Evolutionary conservation across 177 flowering plant genomes (phyloP), one percentile per base, ranked within the genome.

Genomic region (Vitis hybrid): DNA sequence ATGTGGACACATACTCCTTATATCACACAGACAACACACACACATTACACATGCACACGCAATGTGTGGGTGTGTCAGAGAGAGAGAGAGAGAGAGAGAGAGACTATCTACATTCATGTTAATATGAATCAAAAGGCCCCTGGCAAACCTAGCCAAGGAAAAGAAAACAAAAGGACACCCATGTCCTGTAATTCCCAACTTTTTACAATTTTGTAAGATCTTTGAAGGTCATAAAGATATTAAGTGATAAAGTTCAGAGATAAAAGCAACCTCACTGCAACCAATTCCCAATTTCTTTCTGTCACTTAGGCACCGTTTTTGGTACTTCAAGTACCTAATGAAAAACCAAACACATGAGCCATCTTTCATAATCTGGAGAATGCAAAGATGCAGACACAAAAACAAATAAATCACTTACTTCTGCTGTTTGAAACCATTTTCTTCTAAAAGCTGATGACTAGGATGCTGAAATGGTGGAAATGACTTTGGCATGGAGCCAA

Each of bases 401-500:
- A 8, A 17, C 48, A 19, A 67, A 64, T 18, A 54, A 64, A 65
- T 6, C 50, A 54, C 90, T 86, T 85, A 95, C 99, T 84, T 88
- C 70, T 95, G 98, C 79, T 93, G 98, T 75, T 74, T 89, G 78
- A 91, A 95, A 68, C 98, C 98, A 79, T 93, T 95, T 80, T 91
- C 97, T 80, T 93, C 96, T 56, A 95, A 76, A 68, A 95, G 90
- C 74, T 87, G 92, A 80, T 95, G 99, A 78, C 99, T 95, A 66
- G 99, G 96, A 78, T 95, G 99, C 81, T 93, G 99, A 83, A 93
- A 95, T 34, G 93, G 89, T 59, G 96, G 97, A 74, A 95, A 87
- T 66, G 98, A 70, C 80, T 93, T 95, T 66, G 98, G 97, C 80
- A 87, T 51, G 23, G 99, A 95, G 49, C 99, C 98, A 68, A 91